These are phyloP conservation scores for Senna siamea DNA, from an alignment of 306 rosid genomes.

Conservation along the genomic window DNA sequence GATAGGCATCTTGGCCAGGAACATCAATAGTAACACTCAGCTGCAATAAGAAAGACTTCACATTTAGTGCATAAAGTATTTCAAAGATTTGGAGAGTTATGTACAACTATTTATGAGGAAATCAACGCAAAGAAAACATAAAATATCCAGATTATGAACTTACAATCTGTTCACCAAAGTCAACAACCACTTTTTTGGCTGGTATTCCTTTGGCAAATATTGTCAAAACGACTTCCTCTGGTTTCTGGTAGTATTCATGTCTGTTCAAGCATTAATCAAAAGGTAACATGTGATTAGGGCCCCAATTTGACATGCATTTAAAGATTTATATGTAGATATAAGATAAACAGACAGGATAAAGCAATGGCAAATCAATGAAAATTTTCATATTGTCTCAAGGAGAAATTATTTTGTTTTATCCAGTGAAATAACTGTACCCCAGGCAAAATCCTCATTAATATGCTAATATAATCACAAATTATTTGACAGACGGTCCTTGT, in stretches of 20 bases:
- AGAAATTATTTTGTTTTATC: neutral
- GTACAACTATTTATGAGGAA: conserved; percentile 2
- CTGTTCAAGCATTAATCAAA: conserved; percentile 52
- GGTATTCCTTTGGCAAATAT: conserved; percentile 88
- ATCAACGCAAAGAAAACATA: neutral
- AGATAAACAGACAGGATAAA: neutral
- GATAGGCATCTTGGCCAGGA: conserved; percentile 72
- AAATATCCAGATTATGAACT: conserved; percentile 31
- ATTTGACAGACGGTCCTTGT: neutral
- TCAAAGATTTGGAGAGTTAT: conserved; percentile 3
- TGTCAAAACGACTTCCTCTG: conserved; percentile 87
- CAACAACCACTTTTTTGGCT: conserved; percentile 60
- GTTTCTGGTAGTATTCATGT: conserved; percentile 91
- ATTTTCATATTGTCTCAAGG: neutral
- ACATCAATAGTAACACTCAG: conserved; percentile 70
- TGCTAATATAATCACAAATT: no score
- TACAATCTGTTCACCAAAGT: conserved; percentile 96
- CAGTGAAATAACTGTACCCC: conserved; percentile 22
- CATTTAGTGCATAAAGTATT: conserved; percentile 13
- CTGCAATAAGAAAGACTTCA: conserved; percentile 52
- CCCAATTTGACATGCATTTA: conserved; percentile 11
- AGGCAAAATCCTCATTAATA: conserved; percentile 1
- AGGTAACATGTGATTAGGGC: conserved; percentile 27
- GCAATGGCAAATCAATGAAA: conserved; percentile 26
- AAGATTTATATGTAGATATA: neutral